phyloP scores from a whole-genome alignment of 441 rosid species.

The Pelargonium australe region DNA sequence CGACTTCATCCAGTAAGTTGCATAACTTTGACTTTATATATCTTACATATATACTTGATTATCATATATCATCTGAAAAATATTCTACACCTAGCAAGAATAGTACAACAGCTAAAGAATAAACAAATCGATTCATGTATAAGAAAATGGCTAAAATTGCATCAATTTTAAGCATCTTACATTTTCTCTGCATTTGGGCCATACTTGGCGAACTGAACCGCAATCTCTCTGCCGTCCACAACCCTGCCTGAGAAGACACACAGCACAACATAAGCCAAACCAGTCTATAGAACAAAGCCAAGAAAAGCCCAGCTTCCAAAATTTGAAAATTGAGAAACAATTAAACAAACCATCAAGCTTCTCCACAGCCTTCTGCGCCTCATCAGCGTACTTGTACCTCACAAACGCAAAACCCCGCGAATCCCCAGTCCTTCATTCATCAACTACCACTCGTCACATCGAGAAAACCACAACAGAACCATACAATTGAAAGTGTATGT shows the following conservation, averaged over 20 bases:
- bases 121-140: too few relatives aligned
- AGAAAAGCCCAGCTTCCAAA: background rate
- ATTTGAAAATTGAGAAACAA: background rate
- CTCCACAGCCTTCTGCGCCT: constrained; percentile 72
- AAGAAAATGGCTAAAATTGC: background rate
- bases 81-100: too few relatives aligned
- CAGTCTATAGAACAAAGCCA: background rate
- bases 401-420: constrained; percentile 78
- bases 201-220: constrained; percentile 68
- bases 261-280: background rate
- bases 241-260: constrained; percentile 43
- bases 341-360: constrained; percentile 54
- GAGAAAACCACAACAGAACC: background rate
- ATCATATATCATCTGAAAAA: too few relatives aligned
- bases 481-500: background rate
- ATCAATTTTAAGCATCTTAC: constrained; percentile 27
- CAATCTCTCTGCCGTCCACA: constrained; percentile 70
- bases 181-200: constrained; percentile 72
- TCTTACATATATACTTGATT: too few relatives aligned
- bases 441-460: background rate
- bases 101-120: too few relatives aligned
- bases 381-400: constrained; percentile 64
- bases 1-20: too few relatives aligned
- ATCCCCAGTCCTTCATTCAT: constrained; percentile 52
- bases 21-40: too few relatives aligned